phyloP scores from a whole-genome alignment of 805 yeast genomes.

The Grigorovia transvaalensis region DNA sequence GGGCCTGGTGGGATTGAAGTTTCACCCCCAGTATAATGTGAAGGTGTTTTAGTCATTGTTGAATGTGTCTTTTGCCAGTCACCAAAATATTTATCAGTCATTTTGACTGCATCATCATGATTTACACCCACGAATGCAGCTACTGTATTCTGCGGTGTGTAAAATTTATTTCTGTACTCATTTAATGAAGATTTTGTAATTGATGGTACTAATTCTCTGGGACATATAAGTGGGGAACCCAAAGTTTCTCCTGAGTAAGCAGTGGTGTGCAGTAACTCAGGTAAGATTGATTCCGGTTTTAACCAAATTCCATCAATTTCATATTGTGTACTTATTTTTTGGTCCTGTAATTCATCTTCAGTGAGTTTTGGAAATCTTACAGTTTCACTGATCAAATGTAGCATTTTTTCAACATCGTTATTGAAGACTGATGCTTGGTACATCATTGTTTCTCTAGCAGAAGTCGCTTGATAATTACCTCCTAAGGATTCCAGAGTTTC shows the following conservation, averaged over 20 bases:
- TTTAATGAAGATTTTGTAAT: slow-evolving; percentile 45
- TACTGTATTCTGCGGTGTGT: slow-evolving; percentile 71
- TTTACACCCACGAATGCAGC: slow-evolving; percentile 82
- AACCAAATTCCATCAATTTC: slow-evolving; percentile 75
- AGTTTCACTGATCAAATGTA: slow-evolving; percentile 65
- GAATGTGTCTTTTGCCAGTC: slow-evolving; percentile 36
- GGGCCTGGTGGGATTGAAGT: slow-evolving; percentile 44
- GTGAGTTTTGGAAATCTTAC: slow-evolving; percentile 60
- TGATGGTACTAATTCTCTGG: slow-evolving; percentile 50
- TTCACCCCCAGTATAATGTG: slow-evolving; percentile 54
- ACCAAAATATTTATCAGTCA: slow-evolving; percentile 56
- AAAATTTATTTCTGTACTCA: slow-evolving; percentile 54
- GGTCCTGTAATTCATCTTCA: slow-evolving; percentile 62
- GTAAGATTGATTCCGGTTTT: slow-evolving; percentile 76
- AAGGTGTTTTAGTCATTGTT: slow-evolving; percentile 25
- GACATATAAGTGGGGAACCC: slow-evolving; percentile 81
- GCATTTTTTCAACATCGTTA: slow-evolving; percentile 70
- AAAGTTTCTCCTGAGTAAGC: slow-evolving; percentile 67
- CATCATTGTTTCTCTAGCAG: slow-evolving; percentile 83
- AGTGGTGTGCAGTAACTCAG: slow-evolving; percentile 79
- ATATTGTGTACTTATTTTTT: slow-evolving; percentile 61
- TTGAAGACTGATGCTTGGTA: slow-evolving; percentile 95
- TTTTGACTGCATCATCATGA: slow-evolving; percentile 54
- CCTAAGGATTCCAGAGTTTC: slow-evolving; percentile 71
- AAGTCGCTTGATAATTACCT: slow-evolving; percentile 88